These are phyloP conservation scores for Pseudozyma sp. DNA, from an alignment of 1,284 basidiomycete species.

Conservation along the genomic window DNA sequence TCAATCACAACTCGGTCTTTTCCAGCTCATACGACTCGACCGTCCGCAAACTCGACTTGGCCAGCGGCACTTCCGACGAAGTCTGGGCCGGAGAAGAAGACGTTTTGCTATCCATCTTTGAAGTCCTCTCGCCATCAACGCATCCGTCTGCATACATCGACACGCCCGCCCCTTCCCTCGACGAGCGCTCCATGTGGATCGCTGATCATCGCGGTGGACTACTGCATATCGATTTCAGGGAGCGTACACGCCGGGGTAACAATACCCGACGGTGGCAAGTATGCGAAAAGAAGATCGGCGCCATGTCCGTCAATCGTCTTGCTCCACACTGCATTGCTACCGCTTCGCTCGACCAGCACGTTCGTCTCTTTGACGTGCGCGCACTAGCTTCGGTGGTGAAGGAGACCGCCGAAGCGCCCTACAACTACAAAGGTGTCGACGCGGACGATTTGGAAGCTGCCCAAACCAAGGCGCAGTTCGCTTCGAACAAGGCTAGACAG, in stretches of 20 bases:
- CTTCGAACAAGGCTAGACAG: conserved; percentile 38
- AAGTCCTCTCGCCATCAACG: conserved; percentile 57
- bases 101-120: conserved; percentile 64
- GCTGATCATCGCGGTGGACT: conserved; percentile 66
- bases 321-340: conserved; percentile 62
- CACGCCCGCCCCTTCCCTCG: conserved; percentile 47
- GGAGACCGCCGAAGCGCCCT: conserved; percentile 44
- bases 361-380: conserved; percentile 65
- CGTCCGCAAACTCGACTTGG: conserved; percentile 57
- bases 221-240: conserved; percentile 60
- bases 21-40: conserved; percentile 63
- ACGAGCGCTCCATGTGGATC: conserved; percentile 63
- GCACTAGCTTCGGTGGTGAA: conserved; percentile 41
- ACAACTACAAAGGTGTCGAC: conserved; percentile 56
- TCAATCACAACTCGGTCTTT: conserved; percentile 50
- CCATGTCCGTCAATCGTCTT: conserved; percentile 59
- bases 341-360: conserved; percentile 62
- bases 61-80: conserved; percentile 40
- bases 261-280: conserved; percentile 61
- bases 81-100: conserved; percentile 58
- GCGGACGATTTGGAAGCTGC: conserved; percentile 37
- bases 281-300: conserved; percentile 67
- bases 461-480: conserved; percentile 52
- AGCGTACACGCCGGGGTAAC: conserved; percentile 27
- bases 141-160: conserved; percentile 50